phyloP scores from a whole-genome alignment of 192 early-diverging fungal species.

The Rhizophagus clarus region DNA sequence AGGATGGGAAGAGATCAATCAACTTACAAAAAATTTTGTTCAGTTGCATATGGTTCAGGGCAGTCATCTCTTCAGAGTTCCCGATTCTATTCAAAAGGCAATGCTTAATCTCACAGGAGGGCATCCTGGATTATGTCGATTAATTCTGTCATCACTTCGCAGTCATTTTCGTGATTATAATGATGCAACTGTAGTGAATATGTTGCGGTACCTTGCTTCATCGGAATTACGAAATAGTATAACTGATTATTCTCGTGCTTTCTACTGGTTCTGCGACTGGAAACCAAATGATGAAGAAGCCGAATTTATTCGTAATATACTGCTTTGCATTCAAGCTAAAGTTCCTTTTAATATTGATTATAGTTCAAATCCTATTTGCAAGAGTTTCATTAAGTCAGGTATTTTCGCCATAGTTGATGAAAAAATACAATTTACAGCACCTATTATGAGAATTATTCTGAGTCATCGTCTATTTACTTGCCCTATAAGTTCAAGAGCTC shows the following conservation, averaged over 20 bases:
- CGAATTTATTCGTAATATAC: background rate
- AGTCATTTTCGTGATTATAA: background rate
- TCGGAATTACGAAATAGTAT: background rate
- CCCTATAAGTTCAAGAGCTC: background rate
- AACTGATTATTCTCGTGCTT: background rate
- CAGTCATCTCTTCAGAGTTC: too few species aligned
- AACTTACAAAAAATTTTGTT: too few species aligned
- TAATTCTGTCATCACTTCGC: background rate
- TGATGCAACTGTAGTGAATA: background rate
- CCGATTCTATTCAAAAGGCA: too few species aligned
- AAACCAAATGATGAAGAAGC: slow-evolving; percentile 3
- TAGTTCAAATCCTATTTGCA: background rate
- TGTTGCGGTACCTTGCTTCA: background rate
- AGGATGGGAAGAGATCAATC: too few species aligned
- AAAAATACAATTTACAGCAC: slow-evolving; percentile 17
- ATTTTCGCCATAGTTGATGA: background rate
- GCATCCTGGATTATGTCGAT: background rate
- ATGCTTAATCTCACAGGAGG: too few species aligned
- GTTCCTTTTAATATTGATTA: background rate
- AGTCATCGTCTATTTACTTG: background rate
- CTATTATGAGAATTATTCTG: slow-evolving; percentile 13
- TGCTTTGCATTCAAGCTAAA: background rate
- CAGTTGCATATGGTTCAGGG: too few species aligned
- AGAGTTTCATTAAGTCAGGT: slow-evolving; percentile 5
- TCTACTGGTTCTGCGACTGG: background rate